Conservation (phyloP, 2,329 filamentous ascomycete species). For the Fusarium albidum region DNA sequence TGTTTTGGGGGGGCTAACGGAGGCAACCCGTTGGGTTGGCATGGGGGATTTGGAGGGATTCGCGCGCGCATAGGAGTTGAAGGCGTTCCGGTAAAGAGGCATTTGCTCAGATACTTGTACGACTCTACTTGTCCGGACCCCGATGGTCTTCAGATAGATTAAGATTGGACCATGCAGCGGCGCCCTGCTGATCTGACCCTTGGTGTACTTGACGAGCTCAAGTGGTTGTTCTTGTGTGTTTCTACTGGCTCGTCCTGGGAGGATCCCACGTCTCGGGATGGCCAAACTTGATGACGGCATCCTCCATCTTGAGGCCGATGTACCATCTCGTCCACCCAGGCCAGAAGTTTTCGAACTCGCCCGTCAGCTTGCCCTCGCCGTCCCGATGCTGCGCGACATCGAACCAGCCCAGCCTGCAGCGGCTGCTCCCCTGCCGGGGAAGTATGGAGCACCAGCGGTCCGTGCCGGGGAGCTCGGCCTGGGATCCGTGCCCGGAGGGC, state of each 20-base stretch:
- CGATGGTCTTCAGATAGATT: conserved; percentile 23
- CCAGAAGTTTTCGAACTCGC: conserved; percentile 54
- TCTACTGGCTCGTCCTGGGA: conserved; percentile 36
- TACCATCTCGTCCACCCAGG: conserved; percentile 56
- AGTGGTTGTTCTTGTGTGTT: background rate
- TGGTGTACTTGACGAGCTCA: too few species aligned
- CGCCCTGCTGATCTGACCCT: too few species aligned
- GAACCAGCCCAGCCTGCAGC: conserved; percentile 54
- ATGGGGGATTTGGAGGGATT: conserved; percentile 6
- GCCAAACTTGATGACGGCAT: conserved; percentile 44
- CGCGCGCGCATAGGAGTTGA: conserved; percentile 33
- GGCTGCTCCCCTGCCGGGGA: conserved; percentile 42
- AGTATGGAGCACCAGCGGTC: conserved; percentile 53
- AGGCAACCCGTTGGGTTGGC: conserved; percentile 29
- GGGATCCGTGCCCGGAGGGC: conserved; percentile 48
- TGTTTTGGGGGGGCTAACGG: conserved; percentile 22
- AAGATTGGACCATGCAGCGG: conserved; percentile 18
- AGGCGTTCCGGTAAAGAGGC: conserved; percentile 35
- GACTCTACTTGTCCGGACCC: conserved; percentile 14
- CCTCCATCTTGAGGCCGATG: conserved; percentile 50
- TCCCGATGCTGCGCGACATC: conserved; percentile 53
- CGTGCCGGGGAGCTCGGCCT: conserved; percentile 55
- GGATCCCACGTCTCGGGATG: conserved; percentile 41
- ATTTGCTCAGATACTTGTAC: conserved; percentile 29
- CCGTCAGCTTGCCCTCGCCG: conserved; percentile 28